These are phyloP conservation scores for Leptographium galeiforme DNA, from an alignment of 2,329 filamentous ascomycete species.

Conservation along the genomic window DNA sequence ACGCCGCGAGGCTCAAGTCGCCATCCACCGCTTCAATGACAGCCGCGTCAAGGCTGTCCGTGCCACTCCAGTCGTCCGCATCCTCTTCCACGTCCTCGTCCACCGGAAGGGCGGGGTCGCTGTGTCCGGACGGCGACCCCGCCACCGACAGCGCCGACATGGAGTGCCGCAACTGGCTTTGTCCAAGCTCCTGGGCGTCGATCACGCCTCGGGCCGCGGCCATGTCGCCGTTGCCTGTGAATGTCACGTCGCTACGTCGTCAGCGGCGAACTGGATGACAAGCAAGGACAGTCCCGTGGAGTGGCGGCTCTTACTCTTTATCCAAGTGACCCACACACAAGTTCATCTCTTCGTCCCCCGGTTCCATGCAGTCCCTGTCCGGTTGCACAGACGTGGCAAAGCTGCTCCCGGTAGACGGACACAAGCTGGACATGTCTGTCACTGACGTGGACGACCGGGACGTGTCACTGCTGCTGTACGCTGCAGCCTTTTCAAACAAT, in stretches of 20 bases:
- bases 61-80: slow-evolving; percentile 12
- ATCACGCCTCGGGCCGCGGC: background rate
- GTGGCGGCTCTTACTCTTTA: slow-evolving; percentile 5
- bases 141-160: background rate
- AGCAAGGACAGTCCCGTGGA: background rate
- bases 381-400: slow-evolving; percentile 7
- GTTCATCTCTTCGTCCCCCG: slow-evolving; percentile 2
- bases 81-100: slow-evolving; percentile 9
- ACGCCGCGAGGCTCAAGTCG: slow-evolving; percentile 13
- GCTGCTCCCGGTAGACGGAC: slow-evolving; percentile 8
- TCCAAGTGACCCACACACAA: slow-evolving; percentile 3
- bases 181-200: background rate
- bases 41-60: slow-evolving; percentile 13
- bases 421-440: slow-evolving; percentile 9
- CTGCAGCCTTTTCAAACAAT: background rate
- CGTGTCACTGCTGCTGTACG: slow-evolving; percentile 7
- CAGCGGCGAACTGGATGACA: background rate
- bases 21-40: slow-evolving; percentile 14
- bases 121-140: background rate
- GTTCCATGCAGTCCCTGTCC: slow-evolving; percentile 2
- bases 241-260: background rate
- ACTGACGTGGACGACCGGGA: slow-evolving; percentile 9
- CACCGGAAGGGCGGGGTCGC: background rate
- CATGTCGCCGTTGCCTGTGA: background rate
- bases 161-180: slow-evolving; percentile 2